Conservation (phyloP, 495 filamentous ascomycete species). For the Aspergillus mulundensis region DNA sequence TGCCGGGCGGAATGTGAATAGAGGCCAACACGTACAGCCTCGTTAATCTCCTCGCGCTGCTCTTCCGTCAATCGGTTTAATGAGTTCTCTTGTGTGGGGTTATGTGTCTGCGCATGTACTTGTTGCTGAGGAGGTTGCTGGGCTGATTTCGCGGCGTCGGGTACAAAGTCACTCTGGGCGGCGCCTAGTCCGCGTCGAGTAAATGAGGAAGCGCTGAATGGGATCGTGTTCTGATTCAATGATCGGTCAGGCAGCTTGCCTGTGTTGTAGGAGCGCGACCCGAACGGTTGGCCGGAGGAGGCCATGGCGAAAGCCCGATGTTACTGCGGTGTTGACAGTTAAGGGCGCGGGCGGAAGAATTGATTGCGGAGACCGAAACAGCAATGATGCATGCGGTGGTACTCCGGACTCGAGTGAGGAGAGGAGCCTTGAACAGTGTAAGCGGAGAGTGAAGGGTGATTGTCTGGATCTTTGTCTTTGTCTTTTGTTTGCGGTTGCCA, state of each 20-base stretch:
- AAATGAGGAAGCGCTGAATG: conserved; percentile 48
- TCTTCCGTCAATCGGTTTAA: conserved; percentile 66
- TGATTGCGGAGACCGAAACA: not conserved
- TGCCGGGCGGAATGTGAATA: not conserved
- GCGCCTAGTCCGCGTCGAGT: conserved; percentile 30
- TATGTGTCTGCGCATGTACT: conserved; percentile 34
- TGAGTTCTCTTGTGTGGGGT: conserved; percentile 43
- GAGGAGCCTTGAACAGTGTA: not conserved
- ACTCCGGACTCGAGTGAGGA: not conserved
- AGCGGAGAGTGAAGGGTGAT: not conserved
- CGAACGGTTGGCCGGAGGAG: conserved; percentile 44
- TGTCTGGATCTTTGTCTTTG: not conserved
- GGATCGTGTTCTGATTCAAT: conserved; percentile 35
- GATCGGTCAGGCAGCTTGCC: conserved; percentile 50
- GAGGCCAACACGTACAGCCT: conserved; percentile 57
- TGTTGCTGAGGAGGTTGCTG: conserved; percentile 27
- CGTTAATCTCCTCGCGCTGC: conserved; percentile 83
- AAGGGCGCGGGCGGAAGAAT: not conserved
- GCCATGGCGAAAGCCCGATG: conserved; percentile 24
- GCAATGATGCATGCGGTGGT: not conserved
- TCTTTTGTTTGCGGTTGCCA: not conserved
- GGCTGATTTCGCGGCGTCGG: conserved; percentile 26
- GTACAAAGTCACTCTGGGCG: conserved; percentile 27
- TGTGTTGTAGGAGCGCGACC: conserved; percentile 44
- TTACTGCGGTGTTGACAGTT: conserved; percentile 1